Percentiles rank a stretch among this genome's conserved stretches.
phyloP scores from a whole-genome alignment of 768 basidiomycete species.

The Candolleomyces eurysporus region DNA sequence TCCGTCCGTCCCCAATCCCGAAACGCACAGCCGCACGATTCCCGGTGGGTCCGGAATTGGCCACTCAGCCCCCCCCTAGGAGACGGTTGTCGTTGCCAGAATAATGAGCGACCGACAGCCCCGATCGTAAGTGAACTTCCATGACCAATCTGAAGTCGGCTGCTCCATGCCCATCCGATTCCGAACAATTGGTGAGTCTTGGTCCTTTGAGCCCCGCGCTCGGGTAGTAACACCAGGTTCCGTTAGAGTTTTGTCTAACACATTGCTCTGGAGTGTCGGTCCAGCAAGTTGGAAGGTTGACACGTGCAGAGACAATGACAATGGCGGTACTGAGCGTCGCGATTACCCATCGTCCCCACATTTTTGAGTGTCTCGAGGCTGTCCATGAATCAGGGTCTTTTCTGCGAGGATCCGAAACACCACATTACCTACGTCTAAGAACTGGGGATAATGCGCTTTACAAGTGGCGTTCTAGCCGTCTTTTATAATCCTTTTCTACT shows the following conservation, averaged over 20 bases:
- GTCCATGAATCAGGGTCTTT: too few species aligned
- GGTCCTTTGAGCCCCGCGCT: not conserved
- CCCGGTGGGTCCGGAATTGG: conserved; percentile 5
- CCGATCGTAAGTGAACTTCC: conserved; percentile 4
- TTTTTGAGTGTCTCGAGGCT: too few species aligned
- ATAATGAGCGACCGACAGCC: conserved; percentile 12
- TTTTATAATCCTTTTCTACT: too few species aligned
- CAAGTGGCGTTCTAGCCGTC: too few species aligned
- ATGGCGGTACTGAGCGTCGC: too few species aligned
- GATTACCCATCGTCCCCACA: too few species aligned
- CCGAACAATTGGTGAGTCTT: not conserved
- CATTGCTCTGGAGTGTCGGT: not conserved
- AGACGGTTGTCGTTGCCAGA: conserved; percentile 8
- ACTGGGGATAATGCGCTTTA: too few species aligned
- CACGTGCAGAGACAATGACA: too few species aligned
- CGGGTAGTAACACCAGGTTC: conserved; percentile 10
- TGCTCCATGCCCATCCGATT: not conserved
- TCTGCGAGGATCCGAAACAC: too few species aligned
- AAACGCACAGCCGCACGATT: conserved; percentile 8
- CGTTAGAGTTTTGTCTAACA: conserved; percentile 7
- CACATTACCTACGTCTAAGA: too few species aligned
- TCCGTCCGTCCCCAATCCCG: conserved; percentile 7
- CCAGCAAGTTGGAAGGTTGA: not conserved
- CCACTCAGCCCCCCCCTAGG: conserved; percentile 8
- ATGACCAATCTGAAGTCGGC: not conserved